These are phyloP conservation scores for Cinnamomum chago DNA, from an alignment of 164 flowering plant species.

Conservation along the genomic window DNA sequence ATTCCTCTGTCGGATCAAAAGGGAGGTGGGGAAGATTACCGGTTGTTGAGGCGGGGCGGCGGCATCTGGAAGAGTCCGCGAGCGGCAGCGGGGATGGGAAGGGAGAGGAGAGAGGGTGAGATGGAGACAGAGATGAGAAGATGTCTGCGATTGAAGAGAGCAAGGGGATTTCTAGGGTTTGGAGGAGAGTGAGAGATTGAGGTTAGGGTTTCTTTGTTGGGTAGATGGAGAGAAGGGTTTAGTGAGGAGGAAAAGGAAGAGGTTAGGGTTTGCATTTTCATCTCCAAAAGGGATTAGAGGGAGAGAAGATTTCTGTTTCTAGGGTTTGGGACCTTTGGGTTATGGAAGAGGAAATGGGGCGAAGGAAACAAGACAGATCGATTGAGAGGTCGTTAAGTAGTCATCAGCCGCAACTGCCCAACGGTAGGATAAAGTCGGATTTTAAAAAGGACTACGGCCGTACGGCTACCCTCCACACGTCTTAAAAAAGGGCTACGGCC, in stretches of 20 bases:
- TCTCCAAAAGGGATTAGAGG: background rate
- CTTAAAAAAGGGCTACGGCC: too few relatives aligned
- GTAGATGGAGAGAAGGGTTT: background rate
- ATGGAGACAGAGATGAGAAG: slow-evolving; percentile 44
- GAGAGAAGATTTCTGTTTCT: background rate
- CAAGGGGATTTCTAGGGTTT: slow-evolving; percentile 11
- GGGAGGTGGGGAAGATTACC: slow-evolving; percentile 33
- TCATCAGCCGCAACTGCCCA: too few relatives aligned
- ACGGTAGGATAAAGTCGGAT: too few relatives aligned
- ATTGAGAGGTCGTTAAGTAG: too few relatives aligned
- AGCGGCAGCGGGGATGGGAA: slow-evolving; percentile 27
- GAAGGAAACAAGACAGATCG: too few relatives aligned
- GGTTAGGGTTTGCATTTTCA: background rate
- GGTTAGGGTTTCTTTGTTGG: background rate
- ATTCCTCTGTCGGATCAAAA: background rate
- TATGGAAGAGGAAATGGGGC: background rate
- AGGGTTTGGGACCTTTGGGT: background rate
- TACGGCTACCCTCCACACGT: too few relatives aligned
- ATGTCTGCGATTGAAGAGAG: slow-evolving; percentile 37
- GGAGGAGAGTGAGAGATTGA: slow-evolving; percentile 5
- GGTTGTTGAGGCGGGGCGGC: slow-evolving; percentile 67
- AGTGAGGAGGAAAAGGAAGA: background rate
- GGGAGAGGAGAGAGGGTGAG: slow-evolving; percentile 14
- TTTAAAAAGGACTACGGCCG: too few relatives aligned
- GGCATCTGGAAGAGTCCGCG: slow-evolving; percentile 96